Evolutionary conservation across 2,329 filamentous ascomycete species (phyloP).

Genomic region (Neonectria faginata): DNA sequence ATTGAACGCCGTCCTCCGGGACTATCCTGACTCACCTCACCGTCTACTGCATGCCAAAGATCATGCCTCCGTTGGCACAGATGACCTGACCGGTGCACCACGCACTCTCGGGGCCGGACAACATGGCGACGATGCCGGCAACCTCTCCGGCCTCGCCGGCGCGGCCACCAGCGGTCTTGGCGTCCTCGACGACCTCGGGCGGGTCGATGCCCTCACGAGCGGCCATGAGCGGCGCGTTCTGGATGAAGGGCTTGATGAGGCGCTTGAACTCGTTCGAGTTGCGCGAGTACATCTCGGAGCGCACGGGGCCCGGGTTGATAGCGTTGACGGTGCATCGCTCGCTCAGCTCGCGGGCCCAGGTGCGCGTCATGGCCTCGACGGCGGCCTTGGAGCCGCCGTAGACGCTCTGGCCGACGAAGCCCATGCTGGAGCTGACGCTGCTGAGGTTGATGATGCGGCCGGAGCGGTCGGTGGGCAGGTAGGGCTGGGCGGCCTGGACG

Average conservation of each 20-base stretch:
- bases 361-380: constrained; percentile 66
- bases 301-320: constrained; percentile 66
- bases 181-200: constrained; percentile 43
- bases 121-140: constrained; percentile 43
- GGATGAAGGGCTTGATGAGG: constrained; percentile 46
- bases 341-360: constrained; percentile 65
- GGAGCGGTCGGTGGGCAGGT: constrained; percentile 77
- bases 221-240: constrained; percentile 45
- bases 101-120: constrained; percentile 43
- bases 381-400: constrained; percentile 68
- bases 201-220: constrained; percentile 41
- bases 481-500: constrained; percentile 76
- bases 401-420: constrained; percentile 63
- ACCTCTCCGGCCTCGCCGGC: constrained; percentile 45
- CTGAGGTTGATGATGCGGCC: constrained; percentile 66
- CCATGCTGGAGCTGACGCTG: constrained; percentile 60
- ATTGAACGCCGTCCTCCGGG: constrained; percentile 30
- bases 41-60: constrained; percentile 45
- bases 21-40: constrained; percentile 12
- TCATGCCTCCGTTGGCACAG: constrained; percentile 47
- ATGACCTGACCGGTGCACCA: constrained; percentile 46
- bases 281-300: constrained; percentile 60
- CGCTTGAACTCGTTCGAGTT: constrained; percentile 46
- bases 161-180: constrained; percentile 43
- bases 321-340: constrained; percentile 65